Percentiles rank a stretch among this genome's conserved stretches.
Conservation (phyloP, 768 basidiomycete species). For the Termitomyces sp. region DNA sequence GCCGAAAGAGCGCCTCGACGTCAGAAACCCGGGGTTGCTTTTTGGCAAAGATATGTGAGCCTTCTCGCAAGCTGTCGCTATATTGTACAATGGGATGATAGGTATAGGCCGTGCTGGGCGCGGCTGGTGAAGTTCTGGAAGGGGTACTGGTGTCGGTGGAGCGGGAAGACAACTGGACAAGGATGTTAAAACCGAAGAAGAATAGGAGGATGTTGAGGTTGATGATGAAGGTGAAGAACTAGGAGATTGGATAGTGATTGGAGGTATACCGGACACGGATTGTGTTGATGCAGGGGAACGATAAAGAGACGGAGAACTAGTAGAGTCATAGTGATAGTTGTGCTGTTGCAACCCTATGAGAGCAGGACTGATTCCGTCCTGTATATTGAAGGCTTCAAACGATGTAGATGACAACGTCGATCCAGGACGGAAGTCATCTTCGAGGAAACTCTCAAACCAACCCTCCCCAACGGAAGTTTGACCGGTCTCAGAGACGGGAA, state of each 20-base stretch:
- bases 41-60: constrained; percentile 1
- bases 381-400: neutral
- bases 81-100: constrained; percentile 36
- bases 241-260: constrained; percentile 12
- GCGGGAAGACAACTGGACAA: constrained; percentile 6
- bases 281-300: neutral
- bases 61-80: constrained; percentile 35
- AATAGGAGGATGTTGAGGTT: constrained; percentile 19
- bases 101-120: constrained; percentile 41
- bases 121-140: constrained; percentile 33
- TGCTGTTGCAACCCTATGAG: constrained; percentile 2
- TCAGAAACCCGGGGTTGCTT: neutral
- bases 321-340: constrained; percentile 4
- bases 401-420: constrained; percentile 7
- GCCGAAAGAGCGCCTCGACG: neutral
- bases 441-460: constrained; percentile 8
- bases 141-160: constrained; percentile 20
- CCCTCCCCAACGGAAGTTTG: constrained; percentile 1
- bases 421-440: constrained; percentile 12
- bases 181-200: constrained; percentile 8
- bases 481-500: constrained; percentile 9
- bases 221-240: constrained; percentile 12
- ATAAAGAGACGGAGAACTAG: constrained; percentile 6
- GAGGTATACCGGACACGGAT: constrained; percentile 1
- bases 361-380: neutral